phyloP scores from a whole-genome alignment of 352 stramenopile genomes.

The Thraustotheca clavata region DNA sequence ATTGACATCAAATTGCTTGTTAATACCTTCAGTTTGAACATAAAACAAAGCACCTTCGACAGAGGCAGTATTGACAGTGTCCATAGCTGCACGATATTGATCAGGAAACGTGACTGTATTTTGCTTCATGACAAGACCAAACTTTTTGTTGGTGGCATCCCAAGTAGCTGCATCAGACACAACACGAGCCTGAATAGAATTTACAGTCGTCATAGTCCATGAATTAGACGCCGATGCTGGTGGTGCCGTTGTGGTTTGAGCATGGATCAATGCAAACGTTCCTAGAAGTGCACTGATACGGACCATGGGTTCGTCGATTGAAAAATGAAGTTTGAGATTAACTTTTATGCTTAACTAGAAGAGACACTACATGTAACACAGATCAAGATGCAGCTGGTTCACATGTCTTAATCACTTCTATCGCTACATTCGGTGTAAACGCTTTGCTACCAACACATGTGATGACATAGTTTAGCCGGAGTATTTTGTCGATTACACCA shows the following conservation, averaged over 20 bases:
- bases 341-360: no score
- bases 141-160: constrained; percentile 7
- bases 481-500: no score
- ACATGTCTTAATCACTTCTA: no score
- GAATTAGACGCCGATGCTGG: background rate
- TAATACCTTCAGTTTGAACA: constrained; percentile 21
- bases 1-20: constrained; percentile 6
- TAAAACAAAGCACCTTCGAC: constrained; percentile 21
- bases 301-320: background rate
- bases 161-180: background rate
- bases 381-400: no score
- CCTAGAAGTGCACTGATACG: background rate
- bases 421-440: no score
- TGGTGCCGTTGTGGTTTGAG: background rate
- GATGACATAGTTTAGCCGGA: no score
- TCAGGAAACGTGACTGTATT: constrained; percentile 2
- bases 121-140: constrained; percentile 8
- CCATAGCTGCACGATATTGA: background rate
- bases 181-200: background rate
- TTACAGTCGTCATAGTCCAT: constrained; percentile 2
- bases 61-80: constrained; percentile 20
- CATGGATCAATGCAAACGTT: no score
- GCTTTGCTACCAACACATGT: no score
- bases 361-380: no score
- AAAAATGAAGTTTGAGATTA: background rate